phyloP scores from a whole-genome alignment of 139 green algal species.

The Pleodorina starrii region DNA sequence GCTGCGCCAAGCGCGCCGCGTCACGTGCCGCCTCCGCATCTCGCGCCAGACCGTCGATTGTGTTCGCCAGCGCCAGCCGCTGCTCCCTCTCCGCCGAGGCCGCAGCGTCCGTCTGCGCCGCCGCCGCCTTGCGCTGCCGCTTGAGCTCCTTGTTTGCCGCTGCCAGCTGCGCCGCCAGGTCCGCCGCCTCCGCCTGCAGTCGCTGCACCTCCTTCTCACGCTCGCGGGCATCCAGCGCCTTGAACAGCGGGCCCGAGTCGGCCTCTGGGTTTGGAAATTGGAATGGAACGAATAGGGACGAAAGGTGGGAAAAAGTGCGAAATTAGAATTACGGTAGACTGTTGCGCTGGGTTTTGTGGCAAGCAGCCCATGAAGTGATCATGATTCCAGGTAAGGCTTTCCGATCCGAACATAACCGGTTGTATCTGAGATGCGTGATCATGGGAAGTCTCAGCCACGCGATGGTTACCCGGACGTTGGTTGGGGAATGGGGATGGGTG shows the following conservation, averaged over 20 bases:
- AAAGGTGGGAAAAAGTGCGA: neutral
- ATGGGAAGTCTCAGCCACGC: too few relatives aligned
- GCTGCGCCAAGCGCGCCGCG: neutral
- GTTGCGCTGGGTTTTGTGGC: neutral
- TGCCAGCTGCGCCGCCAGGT: constrained; percentile 29
- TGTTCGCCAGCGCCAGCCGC: neutral
- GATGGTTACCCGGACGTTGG: too few relatives aligned
- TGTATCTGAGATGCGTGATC: neutral
- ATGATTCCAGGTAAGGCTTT: neutral
- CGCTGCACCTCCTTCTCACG: constrained; percentile 48
- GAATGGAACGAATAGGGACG: neutral
- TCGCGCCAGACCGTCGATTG: neutral
- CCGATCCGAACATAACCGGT: neutral
- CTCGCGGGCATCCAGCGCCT: constrained; percentile 42
- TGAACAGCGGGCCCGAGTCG: constrained; percentile 46
- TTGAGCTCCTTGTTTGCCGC: constrained; percentile 9
- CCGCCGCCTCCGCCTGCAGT: constrained; percentile 16
- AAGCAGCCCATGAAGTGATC: neutral
- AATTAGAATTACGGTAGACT: neutral
- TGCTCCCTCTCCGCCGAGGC: constrained; percentile 21
- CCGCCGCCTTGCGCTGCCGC: constrained; percentile 17
- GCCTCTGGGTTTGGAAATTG: neutral
- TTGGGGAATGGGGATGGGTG: too few relatives aligned
- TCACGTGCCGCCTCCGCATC: constrained; percentile 5
- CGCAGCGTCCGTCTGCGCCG: neutral